Evolutionary conservation across 768 basidiomycete genomes (phyloP).

Genomic region (Rhizopogon salebrosus): DNA sequence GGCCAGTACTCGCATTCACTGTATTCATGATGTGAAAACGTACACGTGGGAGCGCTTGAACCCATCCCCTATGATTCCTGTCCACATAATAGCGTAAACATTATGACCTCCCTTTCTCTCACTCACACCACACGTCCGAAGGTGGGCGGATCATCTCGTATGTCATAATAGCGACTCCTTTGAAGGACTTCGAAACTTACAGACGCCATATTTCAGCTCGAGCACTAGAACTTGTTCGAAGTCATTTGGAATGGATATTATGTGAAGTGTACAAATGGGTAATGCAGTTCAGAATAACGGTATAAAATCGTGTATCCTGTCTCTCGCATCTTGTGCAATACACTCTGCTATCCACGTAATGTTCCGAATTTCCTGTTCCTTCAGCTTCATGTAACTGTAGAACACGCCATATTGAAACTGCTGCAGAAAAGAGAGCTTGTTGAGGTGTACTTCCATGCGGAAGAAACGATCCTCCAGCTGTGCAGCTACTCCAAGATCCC

Average conservation of each 20-base stretch:
- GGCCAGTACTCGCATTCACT: slow-evolving; percentile 26
- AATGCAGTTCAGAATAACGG: slow-evolving; percentile 63
- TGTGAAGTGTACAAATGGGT: not conserved
- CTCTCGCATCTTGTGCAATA: slow-evolving; percentile 93
- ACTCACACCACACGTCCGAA: slow-evolving; percentile 25
- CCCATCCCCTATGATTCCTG: slow-evolving; percentile 27
- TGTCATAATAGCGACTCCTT: too few species aligned
- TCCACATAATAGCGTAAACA: slow-evolving; percentile 19
- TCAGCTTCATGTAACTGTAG: slow-evolving; percentile 87
- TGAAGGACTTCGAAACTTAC: too few species aligned
- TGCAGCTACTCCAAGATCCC: slow-evolving; percentile 47
- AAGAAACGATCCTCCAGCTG: slow-evolving; percentile 94
- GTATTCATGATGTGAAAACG: slow-evolving; percentile 32
- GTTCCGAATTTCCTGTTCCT: slow-evolving; percentile 87
- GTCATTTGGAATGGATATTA: not conserved
- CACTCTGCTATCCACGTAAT: slow-evolving; percentile 96
- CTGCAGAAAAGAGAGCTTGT: slow-evolving; percentile 93
- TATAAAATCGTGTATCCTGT: slow-evolving; percentile 94
- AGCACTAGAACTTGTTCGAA: too few species aligned
- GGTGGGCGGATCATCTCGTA: too few species aligned
- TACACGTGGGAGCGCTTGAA: slow-evolving; percentile 15
- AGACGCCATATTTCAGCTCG: too few species aligned
- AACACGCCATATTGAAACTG: slow-evolving; percentile 95
- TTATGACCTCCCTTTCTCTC: slow-evolving; percentile 24
- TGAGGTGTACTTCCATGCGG: slow-evolving; percentile 85